Evolutionary conservation across 345 rosid species (phyloP), one percentile per base, ranked within the genome.

Genomic region (Camelina laxa): DNA sequence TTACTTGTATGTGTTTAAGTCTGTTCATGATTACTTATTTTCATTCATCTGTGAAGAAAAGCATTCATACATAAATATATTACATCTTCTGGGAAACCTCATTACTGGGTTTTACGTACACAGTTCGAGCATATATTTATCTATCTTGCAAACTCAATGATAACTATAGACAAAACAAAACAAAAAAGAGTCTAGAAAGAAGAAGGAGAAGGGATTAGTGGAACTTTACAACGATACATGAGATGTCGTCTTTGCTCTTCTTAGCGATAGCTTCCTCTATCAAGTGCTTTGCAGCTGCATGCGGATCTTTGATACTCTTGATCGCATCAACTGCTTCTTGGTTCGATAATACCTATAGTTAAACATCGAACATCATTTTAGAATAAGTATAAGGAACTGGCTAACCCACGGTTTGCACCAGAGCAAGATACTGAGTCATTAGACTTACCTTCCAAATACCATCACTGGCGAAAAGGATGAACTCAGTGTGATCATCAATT

Each of bases 181-280:
- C 10, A 22, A 2, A 75, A 22, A 36, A 7, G 7, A 17, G 3
- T 61, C 7, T 16, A 27, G 27, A 50, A 50, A 60, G 19, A 6
- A 27, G 30, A 4, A 27, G 30, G 30, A 16, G 8, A 70, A 50
- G 64, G 41, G 57, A 53, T 76, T 77, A 85, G 35, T 81, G 93
- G 59, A 93, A 88, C 79, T 79, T 85, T 27, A 93, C 96, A 75
- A 93, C 92, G 58, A 93, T 80, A 85, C 97, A 93, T 9, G 97
- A 93, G 68, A 93, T 91, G 79, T 93, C 98, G 70, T 93, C 98
- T 84, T 86, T 91, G 75, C 97, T 91, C 73, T 83, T 89, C 82
- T 64, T 85, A 16, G 85, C 66, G 30, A 89, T 54, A 0, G 98
- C 98, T 39, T 82, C 84, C 3, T 88, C 93, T 39, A 85, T 88